Conservation (phyloP, 805 yeast genomes). For the Saccharomycopsis vini region DNA sequence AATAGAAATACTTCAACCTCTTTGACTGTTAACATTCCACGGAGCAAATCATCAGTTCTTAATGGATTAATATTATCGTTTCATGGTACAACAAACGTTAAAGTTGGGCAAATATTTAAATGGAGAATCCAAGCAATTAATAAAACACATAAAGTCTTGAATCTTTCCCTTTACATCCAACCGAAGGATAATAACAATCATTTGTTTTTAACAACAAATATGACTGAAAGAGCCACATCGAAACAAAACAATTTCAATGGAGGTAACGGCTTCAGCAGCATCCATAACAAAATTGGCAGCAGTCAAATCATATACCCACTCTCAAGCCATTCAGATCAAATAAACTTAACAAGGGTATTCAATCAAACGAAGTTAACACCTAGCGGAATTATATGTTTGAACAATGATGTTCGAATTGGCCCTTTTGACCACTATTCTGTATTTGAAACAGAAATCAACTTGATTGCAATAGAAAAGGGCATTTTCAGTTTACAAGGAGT, state of each 20-base stretch:
- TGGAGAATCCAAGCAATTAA: constrained; percentile 65
- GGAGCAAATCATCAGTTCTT: constrained; percentile 19
- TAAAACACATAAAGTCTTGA: constrained; percentile 40
- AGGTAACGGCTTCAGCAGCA: constrained; percentile 4
- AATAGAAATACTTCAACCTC: constrained; percentile 18
- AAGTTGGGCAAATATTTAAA: constrained; percentile 48
- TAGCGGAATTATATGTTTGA: constrained; percentile 52
- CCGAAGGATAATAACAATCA: constrained; percentile 22
- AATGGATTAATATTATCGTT: constrained; percentile 43
- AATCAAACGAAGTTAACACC: constrained; percentile 32
- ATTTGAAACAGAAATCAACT: constrained; percentile 50
- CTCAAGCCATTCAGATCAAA: constrained; percentile 3
- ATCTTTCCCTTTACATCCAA: constrained; percentile 42
- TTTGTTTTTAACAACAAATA: constrained; percentile 17
- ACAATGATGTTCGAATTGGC: constrained; percentile 58
- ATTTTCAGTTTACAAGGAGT: constrained; percentile 55
- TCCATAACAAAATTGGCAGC: constrained; percentile 10
- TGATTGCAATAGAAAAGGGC: constrained; percentile 59
- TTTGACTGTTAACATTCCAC: constrained; percentile 19
- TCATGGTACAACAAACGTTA: constrained; percentile 51
- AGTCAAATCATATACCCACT: constrained; percentile 19
- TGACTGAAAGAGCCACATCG: constrained; percentile 20
- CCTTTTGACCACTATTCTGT: constrained; percentile 52
- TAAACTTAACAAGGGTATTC: constrained; percentile 28
- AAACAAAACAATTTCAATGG: constrained; percentile 17